Evolutionary conservation across 176 grass and related monocot genomes (phyloP), one percentile per base, ranked within the genome.

Genomic region (Eragrostis curvula): DNA sequence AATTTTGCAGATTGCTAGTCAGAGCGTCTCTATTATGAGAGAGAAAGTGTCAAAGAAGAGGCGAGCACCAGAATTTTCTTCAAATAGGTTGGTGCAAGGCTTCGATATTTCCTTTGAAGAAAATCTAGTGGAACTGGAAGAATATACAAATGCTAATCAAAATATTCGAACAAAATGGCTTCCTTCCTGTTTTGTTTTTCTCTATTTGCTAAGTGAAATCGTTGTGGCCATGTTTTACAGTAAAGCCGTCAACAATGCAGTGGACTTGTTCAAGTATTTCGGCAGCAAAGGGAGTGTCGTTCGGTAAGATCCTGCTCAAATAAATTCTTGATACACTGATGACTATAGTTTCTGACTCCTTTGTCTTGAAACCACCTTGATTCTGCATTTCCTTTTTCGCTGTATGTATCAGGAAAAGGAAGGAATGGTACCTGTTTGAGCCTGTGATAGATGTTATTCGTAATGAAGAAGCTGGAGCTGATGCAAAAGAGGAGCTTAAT

Each of bases 251-350:
- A 94, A 89, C 70, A 98, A 89, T 82, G 88, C 86, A 27, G 81
- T 98, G 81, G 95, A 95, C 68, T 75, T 99, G 59, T 85, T 87
- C 53, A 99, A 95, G 85, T 95, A 96, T 84, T 96, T 99, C 8
- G 89, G 96, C 42, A 91, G 87, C 89, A 96, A 92, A 88, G 96
- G 96, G 39, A 95, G 90, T 5, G 96, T 99, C 23, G 84, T 96
- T 77, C 81, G 96, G 93, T 96, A 83, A 62, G 69, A 45, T 69
- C 5, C 14, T 66, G 25, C 21, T 78, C 12, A 28, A 3, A 36
- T 48, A 11, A 61, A 58, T 47, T 3, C 12, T 24, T 73, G 24
- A 29, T 40, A 3, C 0, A 29, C 9, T 30, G 12, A 41, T 18
- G 62, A 42, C 17, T 36, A 36, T 36, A 36, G 32, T 36, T 36